Base-by-base conservation (phyloP, 2,329 filamentous ascomycete genomes). In the Botryotinia calthae region DNA sequence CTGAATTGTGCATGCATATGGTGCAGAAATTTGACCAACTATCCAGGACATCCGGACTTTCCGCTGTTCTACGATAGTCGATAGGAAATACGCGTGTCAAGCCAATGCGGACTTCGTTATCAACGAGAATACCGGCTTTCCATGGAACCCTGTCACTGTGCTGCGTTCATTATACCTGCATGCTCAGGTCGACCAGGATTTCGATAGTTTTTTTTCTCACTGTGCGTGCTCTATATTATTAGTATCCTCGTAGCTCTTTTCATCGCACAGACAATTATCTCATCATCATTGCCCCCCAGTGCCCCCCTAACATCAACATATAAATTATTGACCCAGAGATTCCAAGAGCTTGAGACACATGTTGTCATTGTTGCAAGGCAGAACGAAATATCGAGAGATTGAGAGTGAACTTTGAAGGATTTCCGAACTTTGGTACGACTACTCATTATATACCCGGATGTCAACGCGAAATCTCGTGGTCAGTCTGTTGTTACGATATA, bases 251-350 rank as follows among this genome's bases (percentile, higher is more conserved):
- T 28, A 54, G 51, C 51, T 37, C 46, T 34, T 4, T 18, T 18
- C 18, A 31, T 66, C 46, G 64, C 64, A 66, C 64, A 66, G 46
- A 66, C 64, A 54, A 66, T 51, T 28, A 66, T 66, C 63, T 44
- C 40, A 63, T 63, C 59, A 62, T 63, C 61, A 63, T 46, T 66
- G n/a, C 44, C 22, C 46, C 46, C 64, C 34, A 44, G 46, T 66
- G n/a, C 44, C 22, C 46, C 46, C 64, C 34, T 22, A n/a, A 2
- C 64, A 18, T 66, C 46, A 28, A 40, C 22, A 51, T 48, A 51
- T 31, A 51, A 2, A n/a, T 46, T 65, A 48, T 46, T 64, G 42
- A 65, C 46, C 46, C 31, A 28, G 51, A 40, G 37, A 22, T 66
- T 37, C 44, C 44, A 66, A 66, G 37, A 25, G 34, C 48, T 44